These are phyloP conservation scores for Asterophora parasitica DNA, from an alignment of 768 basidiomycete species.

Conservation along the genomic window DNA sequence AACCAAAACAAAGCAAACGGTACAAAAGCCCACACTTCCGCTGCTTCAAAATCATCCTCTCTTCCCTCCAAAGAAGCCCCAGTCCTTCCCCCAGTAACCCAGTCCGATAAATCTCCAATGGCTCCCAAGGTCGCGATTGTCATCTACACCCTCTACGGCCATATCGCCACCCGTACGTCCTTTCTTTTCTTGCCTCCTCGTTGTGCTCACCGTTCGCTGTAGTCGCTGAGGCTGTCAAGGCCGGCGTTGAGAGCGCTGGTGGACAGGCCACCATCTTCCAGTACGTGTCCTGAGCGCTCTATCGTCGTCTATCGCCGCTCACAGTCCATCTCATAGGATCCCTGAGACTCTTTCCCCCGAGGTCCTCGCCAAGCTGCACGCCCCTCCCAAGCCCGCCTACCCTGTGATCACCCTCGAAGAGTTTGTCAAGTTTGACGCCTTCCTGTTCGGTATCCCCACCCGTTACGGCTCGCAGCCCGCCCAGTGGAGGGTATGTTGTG, in stretches of 20 bases:
- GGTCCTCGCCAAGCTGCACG: conserved; percentile 63
- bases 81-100: conserved; percentile 12
- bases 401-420: conserved; percentile 55
- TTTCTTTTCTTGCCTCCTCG: conserved; percentile 1
- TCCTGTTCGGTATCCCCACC: conserved; percentile 73
- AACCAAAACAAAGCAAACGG: conserved; percentile 14
- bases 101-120: conserved; percentile 24
- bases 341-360: conserved; percentile 74
- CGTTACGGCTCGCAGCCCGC: conserved; percentile 79
- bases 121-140: conserved; percentile 59
- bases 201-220: conserved; percentile 5
- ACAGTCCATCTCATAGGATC: conserved; percentile 40
- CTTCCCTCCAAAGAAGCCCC: conserved; percentile 10
- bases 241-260: conserved; percentile 43
- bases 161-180: conserved; percentile 59
- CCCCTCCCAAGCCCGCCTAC: conserved; percentile 66
- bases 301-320: neutral
- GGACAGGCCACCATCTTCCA: conserved; percentile 51
- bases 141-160: conserved; percentile 73
- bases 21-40: conserved; percentile 24
- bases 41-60: conserved; percentile 11
- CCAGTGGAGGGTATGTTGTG: conserved; percentile 61
- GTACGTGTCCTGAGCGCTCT: conserved; percentile 28
- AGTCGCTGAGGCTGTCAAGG: conserved; percentile 60
- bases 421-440: conserved; percentile 61